Conservation (phyloP, 192 early-diverging fungal species). For the Funneliformis mosseae region DNA sequence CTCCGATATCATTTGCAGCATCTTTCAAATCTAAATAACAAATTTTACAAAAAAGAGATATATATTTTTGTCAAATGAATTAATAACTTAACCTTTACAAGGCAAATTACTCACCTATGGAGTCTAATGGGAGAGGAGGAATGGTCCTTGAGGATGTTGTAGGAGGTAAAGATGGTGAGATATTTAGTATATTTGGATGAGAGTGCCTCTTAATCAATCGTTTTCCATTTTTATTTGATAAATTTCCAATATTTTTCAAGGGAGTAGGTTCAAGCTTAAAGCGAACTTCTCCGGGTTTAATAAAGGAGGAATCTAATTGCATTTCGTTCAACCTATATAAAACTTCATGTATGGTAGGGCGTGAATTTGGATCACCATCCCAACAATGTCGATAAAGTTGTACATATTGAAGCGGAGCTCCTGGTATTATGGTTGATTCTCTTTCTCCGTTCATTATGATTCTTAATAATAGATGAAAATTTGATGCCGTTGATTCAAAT, state of each 20-base stretch:
- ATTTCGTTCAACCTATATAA: not conserved
- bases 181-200: not conserved
- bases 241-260: not conserved
- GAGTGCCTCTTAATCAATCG: not conserved
- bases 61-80: too few species aligned
- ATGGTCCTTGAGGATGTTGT: not conserved
- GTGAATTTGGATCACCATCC: conserved; percentile 42
- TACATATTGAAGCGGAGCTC: conserved; percentile 43
- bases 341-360: conserved; percentile 27
- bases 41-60: not conserved
- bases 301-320: not conserved
- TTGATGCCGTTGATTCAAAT: not conserved
- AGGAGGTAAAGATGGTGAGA: not conserved
- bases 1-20: not conserved
- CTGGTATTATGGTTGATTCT: conserved; percentile 39
- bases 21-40: not conserved
- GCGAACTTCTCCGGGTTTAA: not conserved
- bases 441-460: conserved; percentile 36
- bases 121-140: not conserved
- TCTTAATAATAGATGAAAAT: not conserved
- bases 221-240: not conserved
- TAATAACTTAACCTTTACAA: not conserved
- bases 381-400: conserved; percentile 47
- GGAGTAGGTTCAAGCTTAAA: not conserved
- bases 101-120: not conserved